Base-by-base conservation (phyloP, 805 yeast species). In the Yarrowia porcina region DNA sequence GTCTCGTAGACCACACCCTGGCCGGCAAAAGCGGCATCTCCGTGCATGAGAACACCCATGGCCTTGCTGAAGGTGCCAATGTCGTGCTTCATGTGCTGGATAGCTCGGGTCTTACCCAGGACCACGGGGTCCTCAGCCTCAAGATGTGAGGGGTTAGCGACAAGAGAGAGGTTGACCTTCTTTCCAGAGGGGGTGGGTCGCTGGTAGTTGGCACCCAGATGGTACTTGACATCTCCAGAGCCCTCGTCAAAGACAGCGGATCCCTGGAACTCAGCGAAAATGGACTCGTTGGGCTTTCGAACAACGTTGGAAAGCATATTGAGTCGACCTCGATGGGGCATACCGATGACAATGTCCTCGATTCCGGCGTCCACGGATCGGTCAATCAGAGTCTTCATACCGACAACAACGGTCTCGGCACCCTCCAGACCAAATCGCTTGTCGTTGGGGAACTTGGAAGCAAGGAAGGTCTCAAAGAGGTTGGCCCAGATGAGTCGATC, bases 1-100 rank as follows among this genome's bases (percentile, higher is more conserved):
- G 99, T 93, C 81, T 94, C 99, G 79, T 94, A 94, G 64, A 94
- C 97, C 64, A 94, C 96, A 86, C 99, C 99, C 80, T 94, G 99
- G 67, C 89, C 99, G 47, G 97, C 92, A 74, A 94, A 92, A 38
- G 99, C 99, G 64, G 99, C 97, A 77, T 94, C 99, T 83, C 99
- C 99, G 76, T 94, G 99, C 76, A 94, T 82, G 76, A 94, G 81
- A 65, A 94, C 89, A 67, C 94, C 88, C 82, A 94, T 81, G 50
- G 98, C 97, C 79, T 91, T 93, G 70, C 85, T 80, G 80, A 80
- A 89, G 47, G 82, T 83, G 67, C 91, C 91, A 67, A 88, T 84
- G 74, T 94, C 98, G 71, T 84, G 80, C 80, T 93, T 93, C 79
- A 84, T 88, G 73, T 90, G 96, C 78, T 89, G 94, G 68, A 92